Evolutionary conservation across 192 early-diverging fungal genomes (phyloP).

Genomic region (Coemansia sp.): DNA sequence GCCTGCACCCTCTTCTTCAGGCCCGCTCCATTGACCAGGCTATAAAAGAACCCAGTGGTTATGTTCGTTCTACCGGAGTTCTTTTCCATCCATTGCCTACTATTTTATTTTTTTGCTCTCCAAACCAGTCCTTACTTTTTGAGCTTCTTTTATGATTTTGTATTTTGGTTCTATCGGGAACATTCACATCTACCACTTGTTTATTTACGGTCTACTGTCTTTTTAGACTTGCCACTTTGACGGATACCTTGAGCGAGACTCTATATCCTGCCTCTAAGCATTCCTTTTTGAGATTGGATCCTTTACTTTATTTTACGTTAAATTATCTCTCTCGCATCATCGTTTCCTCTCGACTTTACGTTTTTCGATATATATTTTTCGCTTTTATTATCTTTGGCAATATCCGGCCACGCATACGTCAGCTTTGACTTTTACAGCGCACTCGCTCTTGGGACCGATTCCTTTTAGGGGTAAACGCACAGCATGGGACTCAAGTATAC

Average conservation of each 20-base stretch:
- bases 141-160: constrained; percentile 1
- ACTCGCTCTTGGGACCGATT: not conserved
- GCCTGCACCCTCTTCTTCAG: constrained; percentile 6
- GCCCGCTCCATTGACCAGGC: not conserved
- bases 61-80: not conserved
- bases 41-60: not conserved
- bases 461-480: not conserved
- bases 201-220: not conserved
- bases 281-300: not conserved
- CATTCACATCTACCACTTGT: not conserved
- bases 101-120: not conserved
- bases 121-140: not conserved
- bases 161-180: constrained; percentile 6
- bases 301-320: not conserved
- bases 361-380: not conserved
- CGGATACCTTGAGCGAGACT: not conserved
- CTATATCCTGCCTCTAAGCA: not conserved
- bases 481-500: constrained; percentile 55
- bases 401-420: not conserved
- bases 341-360: not conserved
- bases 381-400: not conserved
- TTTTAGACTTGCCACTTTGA: not conserved
- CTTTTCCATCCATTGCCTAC: not conserved
- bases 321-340: not conserved
- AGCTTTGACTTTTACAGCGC: not conserved